These are phyloP conservation scores for Tremella fuciformis DNA, from an alignment of 768 basidiomycete species.

Conservation along the genomic window DNA sequence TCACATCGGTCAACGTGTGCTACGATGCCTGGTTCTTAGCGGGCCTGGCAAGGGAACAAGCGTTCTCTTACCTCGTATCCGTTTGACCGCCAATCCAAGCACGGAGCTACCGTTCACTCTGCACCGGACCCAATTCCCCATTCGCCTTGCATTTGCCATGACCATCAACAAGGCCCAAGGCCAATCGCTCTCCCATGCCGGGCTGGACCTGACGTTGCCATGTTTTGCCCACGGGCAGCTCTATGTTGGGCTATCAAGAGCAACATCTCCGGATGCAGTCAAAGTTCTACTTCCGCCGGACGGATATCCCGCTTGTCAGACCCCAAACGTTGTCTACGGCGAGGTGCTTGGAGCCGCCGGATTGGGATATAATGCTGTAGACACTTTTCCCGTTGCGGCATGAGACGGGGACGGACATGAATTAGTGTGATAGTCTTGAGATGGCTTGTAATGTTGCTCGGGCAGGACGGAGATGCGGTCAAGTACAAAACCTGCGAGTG, in stretches of 20 bases:
- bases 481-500: too few relatives aligned
- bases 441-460: too few relatives aligned
- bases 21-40: slow-evolving; percentile 30
- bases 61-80: slow-evolving; percentile 4
- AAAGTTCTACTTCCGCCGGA: slow-evolving; percentile 46
- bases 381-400: background rate
- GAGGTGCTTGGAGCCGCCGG: slow-evolving; percentile 37
- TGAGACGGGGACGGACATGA: background rate
- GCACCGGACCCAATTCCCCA: slow-evolving; percentile 54
- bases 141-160: slow-evolving; percentile 57
- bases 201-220: slow-evolving; percentile 52
- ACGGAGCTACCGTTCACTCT: slow-evolving; percentile 31
- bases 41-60: background rate
- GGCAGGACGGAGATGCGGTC: too few relatives aligned
- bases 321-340: slow-evolving; percentile 50
- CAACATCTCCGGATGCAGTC: slow-evolving; percentile 46
- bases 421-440: too few relatives aligned
- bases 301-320: slow-evolving; percentile 9
- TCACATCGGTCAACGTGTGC: slow-evolving; percentile 51
- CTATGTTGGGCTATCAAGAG: slow-evolving; percentile 54
- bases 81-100: background rate
- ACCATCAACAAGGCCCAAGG: slow-evolving; percentile 59
- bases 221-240: slow-evolving; percentile 5
- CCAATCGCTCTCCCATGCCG: slow-evolving; percentile 56
- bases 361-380: background rate